These are phyloP conservation scores for Brettanomyces bruxellensis DNA, from an alignment of 805 yeast species.

Conservation along the genomic window DNA sequence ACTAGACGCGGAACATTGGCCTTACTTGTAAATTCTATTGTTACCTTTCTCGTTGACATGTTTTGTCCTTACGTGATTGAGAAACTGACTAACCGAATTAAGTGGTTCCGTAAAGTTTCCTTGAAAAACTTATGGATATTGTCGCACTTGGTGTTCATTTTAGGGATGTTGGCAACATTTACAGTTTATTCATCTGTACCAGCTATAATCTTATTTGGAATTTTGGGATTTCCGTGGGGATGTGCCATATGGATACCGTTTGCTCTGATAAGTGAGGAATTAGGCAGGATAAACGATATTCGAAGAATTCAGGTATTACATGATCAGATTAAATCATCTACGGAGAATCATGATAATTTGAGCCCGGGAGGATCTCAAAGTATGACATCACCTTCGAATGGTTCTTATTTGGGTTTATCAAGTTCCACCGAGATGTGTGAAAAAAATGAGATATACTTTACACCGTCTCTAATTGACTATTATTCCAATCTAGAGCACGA, in stretches of 20 bases:
- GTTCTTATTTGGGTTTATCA: background rate
- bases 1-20: conserved; percentile 47
- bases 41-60: conserved; percentile 35
- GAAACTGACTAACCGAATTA: background rate
- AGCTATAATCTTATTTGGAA: conserved; percentile 41
- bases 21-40: conserved; percentile 38
- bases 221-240: conserved; percentile 59
- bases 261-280: conserved; percentile 49
- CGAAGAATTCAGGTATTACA: conserved; percentile 25
- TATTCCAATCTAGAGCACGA: conserved; percentile 40
- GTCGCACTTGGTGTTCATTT: conserved; percentile 41
- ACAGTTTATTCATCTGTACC: conserved; percentile 29
- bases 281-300: conserved; percentile 41
- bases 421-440: background rate
- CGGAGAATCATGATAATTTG: background rate
- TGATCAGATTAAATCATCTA: conserved; percentile 8
- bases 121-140: conserved; percentile 39
- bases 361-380: background rate
- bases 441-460: conserved; percentile 10
- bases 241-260: conserved; percentile 61
- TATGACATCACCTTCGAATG: conserved; percentile 1
- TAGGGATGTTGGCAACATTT: conserved; percentile 39
- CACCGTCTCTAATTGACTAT: conserved; percentile 16
- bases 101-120: conserved; percentile 6
- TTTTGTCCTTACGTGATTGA: conserved; percentile 35